phyloP scores from a whole-genome alignment of 1,284 basidiomycete species.

The Hymenochaete sp. region DNA sequence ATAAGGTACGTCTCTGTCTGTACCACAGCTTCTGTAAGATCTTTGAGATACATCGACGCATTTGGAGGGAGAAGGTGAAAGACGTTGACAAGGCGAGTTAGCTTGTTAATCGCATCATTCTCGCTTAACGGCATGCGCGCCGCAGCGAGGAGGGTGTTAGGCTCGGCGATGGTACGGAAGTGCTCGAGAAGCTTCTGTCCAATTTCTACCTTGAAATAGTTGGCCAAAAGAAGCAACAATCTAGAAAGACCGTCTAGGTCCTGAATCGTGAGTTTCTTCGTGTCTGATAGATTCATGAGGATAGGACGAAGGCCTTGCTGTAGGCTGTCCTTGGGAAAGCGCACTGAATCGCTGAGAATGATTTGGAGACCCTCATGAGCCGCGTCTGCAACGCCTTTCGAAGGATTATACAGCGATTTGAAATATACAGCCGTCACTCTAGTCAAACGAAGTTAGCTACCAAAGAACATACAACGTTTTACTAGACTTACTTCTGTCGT shows the following conservation, averaged over 20 bases:
- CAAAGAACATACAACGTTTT: slow-evolving; percentile 7
- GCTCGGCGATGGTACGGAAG: slow-evolving; percentile 83
- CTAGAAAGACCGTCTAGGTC: slow-evolving; percentile 93
- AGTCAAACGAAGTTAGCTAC: slow-evolving; percentile 12
- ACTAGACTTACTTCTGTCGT: slow-evolving; percentile 66
- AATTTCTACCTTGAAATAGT: slow-evolving; percentile 99
- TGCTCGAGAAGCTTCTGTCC: slow-evolving; percentile 96
- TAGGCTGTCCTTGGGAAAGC: slow-evolving; percentile 91
- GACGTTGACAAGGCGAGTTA: slow-evolving; percentile 92
- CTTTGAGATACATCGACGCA: slow-evolving; percentile 87
- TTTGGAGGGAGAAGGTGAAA: slow-evolving; percentile 93
- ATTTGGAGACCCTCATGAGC: slow-evolving; percentile 91
- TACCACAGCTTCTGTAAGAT: slow-evolving; percentile 83
- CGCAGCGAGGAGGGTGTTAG: slow-evolving; percentile 74
- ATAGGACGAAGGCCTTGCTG: slow-evolving; percentile 95
- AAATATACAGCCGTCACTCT: slow-evolving; percentile 96
- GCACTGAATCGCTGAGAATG: slow-evolving; percentile 83
- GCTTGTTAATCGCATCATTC: slow-evolving; percentile 87
- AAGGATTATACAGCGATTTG: slow-evolving; percentile 94
- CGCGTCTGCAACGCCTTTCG: slow-evolving; percentile 91
- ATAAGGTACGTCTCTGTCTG: slow-evolving; percentile 89
- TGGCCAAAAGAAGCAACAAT: slow-evolving; percentile 91
- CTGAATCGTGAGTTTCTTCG: slow-evolving; percentile 88
- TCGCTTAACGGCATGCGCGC: slow-evolving; percentile 75
- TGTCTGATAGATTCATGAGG: slow-evolving; percentile 96